Conservation (phyloP, 148 eudicot species). For the Camellia granthamiana region DNA sequence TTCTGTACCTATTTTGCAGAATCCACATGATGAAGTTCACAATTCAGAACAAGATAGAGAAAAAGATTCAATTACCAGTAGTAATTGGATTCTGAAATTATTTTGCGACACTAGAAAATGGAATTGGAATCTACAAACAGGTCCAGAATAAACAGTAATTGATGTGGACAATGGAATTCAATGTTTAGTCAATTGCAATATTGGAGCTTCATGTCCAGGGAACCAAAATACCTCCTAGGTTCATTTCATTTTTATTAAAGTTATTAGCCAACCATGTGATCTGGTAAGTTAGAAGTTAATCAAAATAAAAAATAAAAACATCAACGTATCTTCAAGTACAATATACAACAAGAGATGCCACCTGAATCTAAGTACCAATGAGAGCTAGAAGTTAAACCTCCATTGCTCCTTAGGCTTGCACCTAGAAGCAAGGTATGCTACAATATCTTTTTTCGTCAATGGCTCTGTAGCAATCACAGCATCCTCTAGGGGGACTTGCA, state of each 20-base stretch:
- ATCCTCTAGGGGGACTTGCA: conserved; percentile 93
- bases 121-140: neutral
- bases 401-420: conserved; percentile 97
- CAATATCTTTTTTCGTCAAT: conserved; percentile 83
- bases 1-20: conserved; percentile 92
- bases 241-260: neutral
- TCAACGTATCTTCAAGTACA: neutral
- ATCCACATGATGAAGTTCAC: conserved; percentile 4
- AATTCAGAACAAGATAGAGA: neutral
- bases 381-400: conserved; percentile 65
- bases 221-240: neutral
- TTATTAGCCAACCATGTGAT: too few relatives aligned
- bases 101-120: neutral
- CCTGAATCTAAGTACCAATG: conserved; percentile 17
- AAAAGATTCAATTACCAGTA: neutral
- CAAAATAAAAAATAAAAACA: neutral
- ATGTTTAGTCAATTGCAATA: neutral
- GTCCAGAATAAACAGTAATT: neutral
- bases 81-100: neutral
- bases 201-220: neutral
- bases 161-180: neutral
- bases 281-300: neutral
- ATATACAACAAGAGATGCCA: conserved; percentile 12
- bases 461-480: conserved; percentile 74
- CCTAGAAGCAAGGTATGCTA: conserved; percentile 84